A percentile compares a stretch with the other conserved stretches of the same genome.
Conservation (phyloP, 768 basidiomycete genomes). For the Collybiopsis confluens region DNA sequence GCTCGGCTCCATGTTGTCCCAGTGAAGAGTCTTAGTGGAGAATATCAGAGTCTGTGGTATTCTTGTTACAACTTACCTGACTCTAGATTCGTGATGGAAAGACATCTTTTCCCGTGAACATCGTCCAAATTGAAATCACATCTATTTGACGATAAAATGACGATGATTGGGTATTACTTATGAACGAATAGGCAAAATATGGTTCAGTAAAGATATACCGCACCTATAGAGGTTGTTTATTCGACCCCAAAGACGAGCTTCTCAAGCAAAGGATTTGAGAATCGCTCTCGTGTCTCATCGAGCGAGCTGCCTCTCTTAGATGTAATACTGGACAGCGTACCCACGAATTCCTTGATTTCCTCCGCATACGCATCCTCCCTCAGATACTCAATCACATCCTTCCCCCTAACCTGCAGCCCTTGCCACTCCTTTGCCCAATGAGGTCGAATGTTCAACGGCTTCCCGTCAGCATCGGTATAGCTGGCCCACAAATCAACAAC, state of each 20-base stretch:
- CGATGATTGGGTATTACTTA: no score
- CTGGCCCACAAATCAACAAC: slow-evolving; percentile 20
- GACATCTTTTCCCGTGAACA: no score
- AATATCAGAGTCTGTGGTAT: no score
- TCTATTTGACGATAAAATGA: no score
- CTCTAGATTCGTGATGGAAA: no score
- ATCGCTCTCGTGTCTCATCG: slow-evolving; percentile 15
- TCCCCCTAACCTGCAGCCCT: slow-evolving; percentile 15
- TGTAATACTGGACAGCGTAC: slow-evolving; percentile 13
- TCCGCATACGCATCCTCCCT: slow-evolving; percentile 21
- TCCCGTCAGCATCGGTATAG: slow-evolving; percentile 15
- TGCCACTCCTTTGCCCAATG: slow-evolving; percentile 27
- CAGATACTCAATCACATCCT: slow-evolving; percentile 18
- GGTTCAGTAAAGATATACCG: no score
- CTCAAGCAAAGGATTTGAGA: slow-evolving; percentile 19
- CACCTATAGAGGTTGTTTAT: no score
- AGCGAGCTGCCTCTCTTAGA: slow-evolving; percentile 11
- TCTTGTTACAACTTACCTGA: no score
- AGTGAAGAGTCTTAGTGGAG: no score
- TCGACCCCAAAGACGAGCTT: slow-evolving; percentile 13
- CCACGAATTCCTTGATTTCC: slow-evolving; percentile 18
- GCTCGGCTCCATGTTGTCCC: no score
- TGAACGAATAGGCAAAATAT: no score
- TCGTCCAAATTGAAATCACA: no score
- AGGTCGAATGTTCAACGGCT: slow-evolving; percentile 17